A percentile compares a stretch with the other conserved stretches of the same genome.
phyloP scores from a whole-genome alignment of 305 asterid species.

The Fraxinus platypoda region DNA sequence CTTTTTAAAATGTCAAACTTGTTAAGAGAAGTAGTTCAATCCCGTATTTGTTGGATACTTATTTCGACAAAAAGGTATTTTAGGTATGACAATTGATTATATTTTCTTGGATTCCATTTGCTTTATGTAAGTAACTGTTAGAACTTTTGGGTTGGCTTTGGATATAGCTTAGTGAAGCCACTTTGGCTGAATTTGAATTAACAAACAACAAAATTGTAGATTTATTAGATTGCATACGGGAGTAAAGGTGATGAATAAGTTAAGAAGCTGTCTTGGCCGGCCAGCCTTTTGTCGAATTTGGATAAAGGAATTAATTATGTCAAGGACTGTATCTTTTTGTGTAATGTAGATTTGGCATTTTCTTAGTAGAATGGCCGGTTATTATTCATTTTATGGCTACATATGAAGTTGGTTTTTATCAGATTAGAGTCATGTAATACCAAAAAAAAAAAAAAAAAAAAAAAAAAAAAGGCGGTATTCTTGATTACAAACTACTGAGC shows the following conservation, averaged over 20 bases:
- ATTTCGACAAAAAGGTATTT: background rate
- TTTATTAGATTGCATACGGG: slow-evolving; percentile 9
- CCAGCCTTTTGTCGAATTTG: slow-evolving; percentile 49
- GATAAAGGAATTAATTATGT: slow-evolving; percentile 31
- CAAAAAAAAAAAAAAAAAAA: slow-evolving; percentile 15
- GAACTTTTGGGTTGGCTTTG: slow-evolving; percentile 12
- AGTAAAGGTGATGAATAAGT: slow-evolving; percentile 38
- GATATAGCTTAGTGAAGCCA: slow-evolving; percentile 9
- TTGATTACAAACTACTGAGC: background rate
- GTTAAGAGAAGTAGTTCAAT: background rate
- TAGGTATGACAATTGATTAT: background rate
- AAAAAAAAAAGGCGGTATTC: slow-evolving; percentile 39
- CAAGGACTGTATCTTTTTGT: slow-evolving; percentile 20
- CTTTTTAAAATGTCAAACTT: background rate
- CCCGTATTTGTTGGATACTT: background rate
- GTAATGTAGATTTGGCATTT: slow-evolving; percentile 16
- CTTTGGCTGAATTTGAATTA: slow-evolving; percentile 11
- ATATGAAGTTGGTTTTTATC: slow-evolving; percentile 18
- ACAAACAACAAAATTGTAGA: slow-evolving; percentile 7
- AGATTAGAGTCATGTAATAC: slow-evolving; percentile 14
- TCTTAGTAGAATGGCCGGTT: slow-evolving; percentile 33
- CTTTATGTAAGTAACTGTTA: background rate
- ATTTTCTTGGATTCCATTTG: background rate
- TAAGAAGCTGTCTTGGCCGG: slow-evolving; percentile 67
- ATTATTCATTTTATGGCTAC: slow-evolving; percentile 35